phyloP scores from a whole-genome alignment of 108 stramenopile species.

The Cafeteria roenbergensis region DNA sequence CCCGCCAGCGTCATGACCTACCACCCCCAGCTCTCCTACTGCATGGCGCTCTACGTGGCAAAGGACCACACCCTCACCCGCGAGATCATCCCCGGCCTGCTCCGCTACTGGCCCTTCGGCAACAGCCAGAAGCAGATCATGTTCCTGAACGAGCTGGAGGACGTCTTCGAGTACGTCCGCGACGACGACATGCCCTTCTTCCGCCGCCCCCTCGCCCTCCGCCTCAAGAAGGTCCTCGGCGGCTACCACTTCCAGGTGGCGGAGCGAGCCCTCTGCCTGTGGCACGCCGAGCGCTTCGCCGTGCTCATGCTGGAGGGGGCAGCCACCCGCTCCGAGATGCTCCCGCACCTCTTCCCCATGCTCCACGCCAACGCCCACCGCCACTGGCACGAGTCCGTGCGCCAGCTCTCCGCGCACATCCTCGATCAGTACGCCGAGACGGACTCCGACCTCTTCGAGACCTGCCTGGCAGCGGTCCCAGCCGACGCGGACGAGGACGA shows the following conservation, averaged over 20 bases:
- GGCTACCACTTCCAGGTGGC: slow-evolving; percentile 30
- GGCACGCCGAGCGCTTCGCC: slow-evolving; percentile 20
- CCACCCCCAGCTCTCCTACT: slow-evolving; percentile 27
- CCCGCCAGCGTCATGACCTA: slow-evolving; percentile 11
- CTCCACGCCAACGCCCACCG: slow-evolving; percentile 22
- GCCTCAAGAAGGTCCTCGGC: slow-evolving; percentile 10
- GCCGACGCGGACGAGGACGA: too few relatives aligned
- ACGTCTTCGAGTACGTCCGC: slow-evolving; percentile 26
- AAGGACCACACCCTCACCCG: slow-evolving; percentile 21
- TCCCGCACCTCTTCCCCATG: slow-evolving; percentile 12
- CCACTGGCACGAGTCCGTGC: slow-evolving; percentile 29
- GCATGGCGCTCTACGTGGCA: slow-evolving; percentile 26
- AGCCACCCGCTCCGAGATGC: slow-evolving; percentile 7
- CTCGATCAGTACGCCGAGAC: slow-evolving; percentile 19
- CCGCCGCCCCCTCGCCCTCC: slow-evolving; percentile 8
- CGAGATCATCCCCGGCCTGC: slow-evolving; percentile 17
- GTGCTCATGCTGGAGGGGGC: slow-evolving; percentile 12
- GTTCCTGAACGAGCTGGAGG: slow-evolving; percentile 33
- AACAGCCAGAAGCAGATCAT: slow-evolving; percentile 23
- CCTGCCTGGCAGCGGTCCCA: too few relatives aligned
- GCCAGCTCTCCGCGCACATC: slow-evolving; percentile 2
- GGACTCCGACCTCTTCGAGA: slow-evolving; percentile 16
- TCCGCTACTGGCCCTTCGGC: slow-evolving; percentile 21
- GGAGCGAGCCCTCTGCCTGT: slow-evolving; percentile 27
- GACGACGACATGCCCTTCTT: slow-evolving; percentile 16